A percentile compares a stretch with the other conserved stretches of the same genome.
Conservation (phyloP, 2,329 filamentous ascomycete species). For the Diaporthe citri region DNA sequence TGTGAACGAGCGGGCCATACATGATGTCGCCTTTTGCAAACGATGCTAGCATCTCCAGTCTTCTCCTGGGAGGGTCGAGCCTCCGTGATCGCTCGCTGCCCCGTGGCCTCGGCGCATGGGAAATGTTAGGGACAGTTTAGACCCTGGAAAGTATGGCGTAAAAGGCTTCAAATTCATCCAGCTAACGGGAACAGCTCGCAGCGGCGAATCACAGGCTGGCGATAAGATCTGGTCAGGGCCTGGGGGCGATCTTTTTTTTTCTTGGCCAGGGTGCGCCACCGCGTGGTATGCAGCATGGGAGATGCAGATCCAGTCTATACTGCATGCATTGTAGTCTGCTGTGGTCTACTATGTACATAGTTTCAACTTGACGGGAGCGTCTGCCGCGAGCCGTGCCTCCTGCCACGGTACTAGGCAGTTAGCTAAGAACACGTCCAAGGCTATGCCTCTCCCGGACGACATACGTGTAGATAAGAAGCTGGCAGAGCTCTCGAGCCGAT, state of each 20-base stretch:
- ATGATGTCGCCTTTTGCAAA: conserved; percentile 15
- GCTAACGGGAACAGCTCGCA: conserved; percentile 19
- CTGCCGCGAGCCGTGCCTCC: conserved; percentile 6
- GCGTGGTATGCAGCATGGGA: conserved; percentile 18
- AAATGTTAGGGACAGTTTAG: neutral
- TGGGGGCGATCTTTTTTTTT: conserved; percentile 12
- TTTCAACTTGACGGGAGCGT: neutral
- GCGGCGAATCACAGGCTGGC: conserved; percentile 35
- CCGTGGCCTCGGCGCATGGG: neutral
- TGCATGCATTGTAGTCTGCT: neutral
- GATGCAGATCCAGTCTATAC: neutral
- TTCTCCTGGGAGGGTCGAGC: neutral
- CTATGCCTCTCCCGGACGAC: conserved; percentile 1
- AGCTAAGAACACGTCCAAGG: neutral
- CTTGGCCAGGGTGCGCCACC: neutral
- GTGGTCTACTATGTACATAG: neutral
- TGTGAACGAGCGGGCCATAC: neutral
- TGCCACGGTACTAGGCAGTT: neutral
- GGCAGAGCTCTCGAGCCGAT: neutral
- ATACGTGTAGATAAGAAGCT: conserved; percentile 1
- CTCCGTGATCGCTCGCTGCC: conserved; percentile 27
- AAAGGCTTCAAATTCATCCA: conserved; percentile 36
- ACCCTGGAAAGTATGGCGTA: conserved; percentile 34
- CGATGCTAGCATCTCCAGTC: conserved; percentile 18
- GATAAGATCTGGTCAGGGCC: conserved; percentile 33